A percentile compares a stretch with the other conserved stretches of the same genome.
Conservation (phyloP, 495 filamentous ascomycete species). For the Zalerion maritima region DNA sequence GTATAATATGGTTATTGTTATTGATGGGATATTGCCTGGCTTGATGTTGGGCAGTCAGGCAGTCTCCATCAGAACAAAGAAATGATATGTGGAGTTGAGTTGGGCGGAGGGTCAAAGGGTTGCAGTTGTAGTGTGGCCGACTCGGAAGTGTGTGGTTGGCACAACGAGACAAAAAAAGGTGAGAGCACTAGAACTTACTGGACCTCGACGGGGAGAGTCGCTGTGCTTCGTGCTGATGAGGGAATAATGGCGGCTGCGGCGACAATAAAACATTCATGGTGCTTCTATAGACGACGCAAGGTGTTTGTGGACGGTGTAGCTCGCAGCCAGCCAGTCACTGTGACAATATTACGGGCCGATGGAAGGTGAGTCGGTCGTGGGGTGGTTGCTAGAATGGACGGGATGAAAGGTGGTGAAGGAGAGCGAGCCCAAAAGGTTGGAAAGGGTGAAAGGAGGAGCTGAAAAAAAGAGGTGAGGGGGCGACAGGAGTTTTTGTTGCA, state of each 20-base stretch:
- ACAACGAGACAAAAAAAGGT: conserved; percentile 4
- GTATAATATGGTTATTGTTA: too few species aligned
- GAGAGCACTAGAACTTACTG: conserved; percentile 35
- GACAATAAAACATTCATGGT: conserved; percentile 38
- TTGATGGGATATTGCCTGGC: too few species aligned
- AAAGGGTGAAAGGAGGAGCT: conserved; percentile 12
- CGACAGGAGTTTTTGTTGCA: conserved; percentile 14
- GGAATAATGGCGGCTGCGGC: conserved; percentile 51
- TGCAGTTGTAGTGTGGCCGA: too few species aligned
- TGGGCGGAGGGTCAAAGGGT: too few species aligned
- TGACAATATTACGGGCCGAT: too few species aligned
- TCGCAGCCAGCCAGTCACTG: conserved; percentile 7
- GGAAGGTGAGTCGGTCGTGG: conserved; percentile 1
- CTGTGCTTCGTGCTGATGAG: conserved; percentile 58
- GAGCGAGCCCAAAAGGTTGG: conserved; percentile 10
- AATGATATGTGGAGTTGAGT: too few species aligned
- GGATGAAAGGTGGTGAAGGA: conserved; percentile 10
- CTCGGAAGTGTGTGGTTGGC: too few species aligned
- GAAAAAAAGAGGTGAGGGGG: conserved; percentile 25
- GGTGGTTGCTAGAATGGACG: conserved; percentile 8
- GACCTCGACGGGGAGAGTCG: conserved; percentile 56
- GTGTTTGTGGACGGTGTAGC: conserved; percentile 4
- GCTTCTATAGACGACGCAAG: conserved; percentile 1
- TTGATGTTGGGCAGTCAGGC: too few species aligned
- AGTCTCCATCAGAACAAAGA: too few species aligned